Percentiles rank a stretch among this genome's conserved stretches.
These are phyloP conservation scores for Leishmania turanica DNA, from an alignment of 208 protist species.

Conservation along the genomic window DNA sequence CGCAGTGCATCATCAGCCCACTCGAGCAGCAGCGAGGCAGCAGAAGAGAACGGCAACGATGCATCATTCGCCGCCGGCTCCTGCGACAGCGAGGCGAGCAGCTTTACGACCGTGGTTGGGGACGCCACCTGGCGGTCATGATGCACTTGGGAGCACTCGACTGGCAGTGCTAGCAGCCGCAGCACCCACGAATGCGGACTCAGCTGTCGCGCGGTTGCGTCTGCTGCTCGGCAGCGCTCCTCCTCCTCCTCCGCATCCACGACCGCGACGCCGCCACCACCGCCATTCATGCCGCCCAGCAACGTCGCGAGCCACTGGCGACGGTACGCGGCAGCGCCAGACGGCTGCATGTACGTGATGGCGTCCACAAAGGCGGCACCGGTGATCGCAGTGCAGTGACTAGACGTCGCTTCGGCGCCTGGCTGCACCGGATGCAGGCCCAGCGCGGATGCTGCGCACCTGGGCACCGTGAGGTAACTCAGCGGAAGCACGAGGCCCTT, in stretches of 20 bases:
- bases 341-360: neutral
- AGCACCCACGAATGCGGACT: slow-evolving; percentile 16
- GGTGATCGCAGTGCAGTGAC: neutral
- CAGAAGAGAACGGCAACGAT: neutral
- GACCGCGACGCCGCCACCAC: neutral
- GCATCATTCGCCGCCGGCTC: neutral
- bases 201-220: neutral
- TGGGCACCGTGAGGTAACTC: slow-evolving; percentile 10
- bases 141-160: slow-evolving; percentile 2
- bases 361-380: slow-evolving; percentile 4
- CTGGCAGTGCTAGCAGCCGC: slow-evolving; percentile 21
- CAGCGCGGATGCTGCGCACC: slow-evolving; percentile 4
- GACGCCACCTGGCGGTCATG: slow-evolving; percentile 2
- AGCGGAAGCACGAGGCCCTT: slow-evolving; percentile 18
- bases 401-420: neutral
- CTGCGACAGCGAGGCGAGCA: slow-evolving; percentile 6
- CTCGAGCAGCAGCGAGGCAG: neutral
- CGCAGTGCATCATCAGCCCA: slow-evolving; percentile 5
- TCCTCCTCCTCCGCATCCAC: neutral
- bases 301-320: slow-evolving; percentile 5
- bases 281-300: neutral
- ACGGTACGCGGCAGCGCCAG: slow-evolving; percentile 8
- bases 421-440: neutral
- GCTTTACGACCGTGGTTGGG: neutral
- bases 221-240: neutral